Conservation (phyloP, 148 eudicot genomes). For the Drosera capensis region DNA sequence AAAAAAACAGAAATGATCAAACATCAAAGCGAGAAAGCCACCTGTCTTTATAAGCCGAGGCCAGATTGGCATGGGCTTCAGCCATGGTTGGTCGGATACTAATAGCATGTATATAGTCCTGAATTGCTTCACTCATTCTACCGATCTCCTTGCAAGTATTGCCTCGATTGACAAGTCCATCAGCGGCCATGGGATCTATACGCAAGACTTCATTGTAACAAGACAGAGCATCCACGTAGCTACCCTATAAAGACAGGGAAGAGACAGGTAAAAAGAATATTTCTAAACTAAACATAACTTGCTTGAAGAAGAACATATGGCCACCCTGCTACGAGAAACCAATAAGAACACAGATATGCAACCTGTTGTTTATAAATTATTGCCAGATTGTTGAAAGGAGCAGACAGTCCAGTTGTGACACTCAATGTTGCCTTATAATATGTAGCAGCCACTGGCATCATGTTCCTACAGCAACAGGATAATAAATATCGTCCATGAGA, state of each 20-base stretch:
- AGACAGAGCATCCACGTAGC: constrained; percentile 76
- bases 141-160: constrained; percentile 90
- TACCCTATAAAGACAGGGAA: constrained; percentile 32
- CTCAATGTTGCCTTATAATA: constrained; percentile 77
- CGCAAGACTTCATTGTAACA: constrained; percentile 92
- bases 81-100: constrained; percentile 80
- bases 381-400: constrained; percentile 87
- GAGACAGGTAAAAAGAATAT: neutral
- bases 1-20: too few relatives aligned
- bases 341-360: neutral
- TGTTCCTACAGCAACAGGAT: constrained; percentile 43
- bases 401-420: constrained; percentile 89
- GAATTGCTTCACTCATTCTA: constrained; percentile 85
- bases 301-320: neutral
- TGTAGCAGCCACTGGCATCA: constrained; percentile 78
- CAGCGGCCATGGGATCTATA: constrained; percentile 86
- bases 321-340: too few relatives aligned
- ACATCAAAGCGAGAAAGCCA: too few relatives aligned
- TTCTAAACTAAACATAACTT: neutral
- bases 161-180: constrained; percentile 94
- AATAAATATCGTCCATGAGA: neutral
- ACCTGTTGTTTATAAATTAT: constrained; percentile 95
- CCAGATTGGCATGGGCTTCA: constrained; percentile 93
- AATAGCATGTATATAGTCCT: constrained; percentile 76
- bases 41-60: constrained; percentile 97